Evolutionary conservation across 768 basidiomycete species (phyloP), one percentile per base, ranked within the genome.

Genomic region (Leccinum longicurvipes): DNA sequence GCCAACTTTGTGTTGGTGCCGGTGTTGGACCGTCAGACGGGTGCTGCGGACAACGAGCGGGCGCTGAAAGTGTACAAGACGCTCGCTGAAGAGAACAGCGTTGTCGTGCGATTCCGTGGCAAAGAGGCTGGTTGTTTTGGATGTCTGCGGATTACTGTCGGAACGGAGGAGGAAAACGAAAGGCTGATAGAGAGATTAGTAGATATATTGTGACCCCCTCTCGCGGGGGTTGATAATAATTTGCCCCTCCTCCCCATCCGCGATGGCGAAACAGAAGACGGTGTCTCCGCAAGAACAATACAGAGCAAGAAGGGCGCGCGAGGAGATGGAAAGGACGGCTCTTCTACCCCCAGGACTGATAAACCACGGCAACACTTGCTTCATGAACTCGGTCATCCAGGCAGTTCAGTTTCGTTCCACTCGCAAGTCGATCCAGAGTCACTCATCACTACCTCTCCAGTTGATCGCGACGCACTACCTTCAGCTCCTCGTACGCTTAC

Each of bases 361-460:
- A 45, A 92, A 92, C 67, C 87, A 91, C 73, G 87, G 88, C 42
- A 91, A 91, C 69, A 96, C 93, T 0, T 98, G 94, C 73, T 98
- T 94, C 73, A 91, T 95, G 87, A 98, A 96, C 73, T 93, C 92
- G 29, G 91, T 93, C 28, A 76, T 98, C 27, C 94, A 98, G 69
- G 90, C 9, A 39, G 39, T 39, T 39, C 73, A 61, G 85, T 19
- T 8, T 46, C 6, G 17, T 17, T 1, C 2, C 41, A 17, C 15
- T 34, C 21, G n/a, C 6, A 14, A n/a, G n/a, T n/a, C n/a, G n/a
- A n/a, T n/a, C n/a, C n/a, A n/a, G n/a, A n/a, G n/a, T n/a, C 4
- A 27, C 53, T 48, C 1, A 49, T 32, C 24, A 0, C 17, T 2
- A 4, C 21, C 29, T 19, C 50, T 7, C 17, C 62, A 91, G 87